Conservation (phyloP, 495 filamentous ascomycete genomes). For the Choiromyces venosus region DNA sequence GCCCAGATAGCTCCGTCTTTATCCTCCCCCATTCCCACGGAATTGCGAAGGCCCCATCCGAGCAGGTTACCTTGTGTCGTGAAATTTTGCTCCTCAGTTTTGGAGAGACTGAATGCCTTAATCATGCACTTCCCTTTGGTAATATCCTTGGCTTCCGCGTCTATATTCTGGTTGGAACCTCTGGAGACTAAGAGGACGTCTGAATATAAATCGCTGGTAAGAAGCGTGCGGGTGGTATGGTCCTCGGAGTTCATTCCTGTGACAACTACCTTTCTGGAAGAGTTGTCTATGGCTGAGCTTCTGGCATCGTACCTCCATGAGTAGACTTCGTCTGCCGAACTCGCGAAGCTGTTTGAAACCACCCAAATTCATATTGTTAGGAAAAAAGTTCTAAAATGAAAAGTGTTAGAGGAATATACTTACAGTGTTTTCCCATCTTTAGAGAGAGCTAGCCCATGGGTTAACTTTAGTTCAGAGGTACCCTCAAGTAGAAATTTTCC, state of each 20-base stretch:
- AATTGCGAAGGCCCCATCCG: slow-evolving; percentile 69
- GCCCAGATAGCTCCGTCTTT: slow-evolving; percentile 56
- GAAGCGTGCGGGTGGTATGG: slow-evolving; percentile 60
- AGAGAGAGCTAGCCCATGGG: slow-evolving; percentile 64
- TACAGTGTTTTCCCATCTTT: slow-evolving; percentile 59
- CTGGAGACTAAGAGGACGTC: slow-evolving; percentile 56
- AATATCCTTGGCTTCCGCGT: slow-evolving; percentile 48
- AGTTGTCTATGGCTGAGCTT: slow-evolving; percentile 44
- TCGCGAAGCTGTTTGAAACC: slow-evolving; percentile 46
- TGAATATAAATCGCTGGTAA: slow-evolving; percentile 44
- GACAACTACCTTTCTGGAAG: slow-evolving; percentile 49
- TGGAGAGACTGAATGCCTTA: slow-evolving; percentile 59
- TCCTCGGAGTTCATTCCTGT: slow-evolving; percentile 55
- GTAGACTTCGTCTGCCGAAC: slow-evolving; percentile 52
- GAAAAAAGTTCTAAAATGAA: background rate
- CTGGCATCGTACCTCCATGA: slow-evolving; percentile 57
- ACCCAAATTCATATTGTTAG: background rate
- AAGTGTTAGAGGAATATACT: background rate
- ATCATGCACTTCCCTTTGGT: slow-evolving; percentile 57
- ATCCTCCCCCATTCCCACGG: slow-evolving; percentile 61
- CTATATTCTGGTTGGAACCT: slow-evolving; percentile 59
- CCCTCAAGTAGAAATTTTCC: slow-evolving; percentile 41
- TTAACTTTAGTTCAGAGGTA: slow-evolving; percentile 45
- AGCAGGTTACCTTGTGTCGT: slow-evolving; percentile 53
- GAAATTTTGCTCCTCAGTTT: slow-evolving; percentile 43